Percentiles rank a stretch among this genome's conserved stretches.
Evolutionary conservation across 2,329 filamentous ascomycete species (phyloP).

Genomic region (Cordyceps cicadae): DNA sequence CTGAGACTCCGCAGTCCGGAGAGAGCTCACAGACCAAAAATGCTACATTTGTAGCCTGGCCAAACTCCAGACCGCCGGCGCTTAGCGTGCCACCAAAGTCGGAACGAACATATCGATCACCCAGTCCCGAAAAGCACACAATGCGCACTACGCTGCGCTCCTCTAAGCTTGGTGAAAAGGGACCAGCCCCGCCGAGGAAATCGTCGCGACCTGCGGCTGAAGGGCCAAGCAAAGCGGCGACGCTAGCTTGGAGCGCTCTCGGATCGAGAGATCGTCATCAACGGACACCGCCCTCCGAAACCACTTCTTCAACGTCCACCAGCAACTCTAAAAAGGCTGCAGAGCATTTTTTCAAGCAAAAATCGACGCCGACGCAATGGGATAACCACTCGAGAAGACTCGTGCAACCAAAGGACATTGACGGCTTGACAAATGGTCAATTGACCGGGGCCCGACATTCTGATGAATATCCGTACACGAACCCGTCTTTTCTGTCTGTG

Average conservation of each 20-base stretch:
- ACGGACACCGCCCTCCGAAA: slow-evolving; percentile 20
- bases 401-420: slow-evolving; percentile 31
- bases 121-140: slow-evolving; percentile 52
- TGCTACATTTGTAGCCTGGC: background rate
- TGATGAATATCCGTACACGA: slow-evolving; percentile 30
- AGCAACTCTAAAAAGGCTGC: slow-evolving; percentile 19
- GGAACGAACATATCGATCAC: slow-evolving; percentile 37
- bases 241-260: slow-evolving; percentile 50
- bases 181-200: slow-evolving; percentile 31
- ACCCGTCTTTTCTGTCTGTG: slow-evolving; percentile 41
- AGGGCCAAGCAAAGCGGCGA: slow-evolving; percentile 55
- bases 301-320: slow-evolving; percentile 15
- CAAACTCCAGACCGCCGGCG: slow-evolving; percentile 20
- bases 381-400: slow-evolving; percentile 48
- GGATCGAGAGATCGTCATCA: slow-evolving; percentile 30
- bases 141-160: slow-evolving; percentile 55
- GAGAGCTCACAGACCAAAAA: slow-evolving; percentile 17
- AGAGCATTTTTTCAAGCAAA: slow-evolving; percentile 26
- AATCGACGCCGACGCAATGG: slow-evolving; percentile 37
- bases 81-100: slow-evolving; percentile 25
- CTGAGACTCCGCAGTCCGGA: slow-evolving; percentile 37
- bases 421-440: slow-evolving; percentile 19
- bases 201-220: slow-evolving; percentile 36
- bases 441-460: slow-evolving; percentile 27
- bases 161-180: slow-evolving; percentile 36